A percentile compares a stretch with the other conserved stretches of the same genome.
Evolutionary conservation across 176 grass and related monocot species (phyloP).

Genomic region (Puya raimondii): DNA sequence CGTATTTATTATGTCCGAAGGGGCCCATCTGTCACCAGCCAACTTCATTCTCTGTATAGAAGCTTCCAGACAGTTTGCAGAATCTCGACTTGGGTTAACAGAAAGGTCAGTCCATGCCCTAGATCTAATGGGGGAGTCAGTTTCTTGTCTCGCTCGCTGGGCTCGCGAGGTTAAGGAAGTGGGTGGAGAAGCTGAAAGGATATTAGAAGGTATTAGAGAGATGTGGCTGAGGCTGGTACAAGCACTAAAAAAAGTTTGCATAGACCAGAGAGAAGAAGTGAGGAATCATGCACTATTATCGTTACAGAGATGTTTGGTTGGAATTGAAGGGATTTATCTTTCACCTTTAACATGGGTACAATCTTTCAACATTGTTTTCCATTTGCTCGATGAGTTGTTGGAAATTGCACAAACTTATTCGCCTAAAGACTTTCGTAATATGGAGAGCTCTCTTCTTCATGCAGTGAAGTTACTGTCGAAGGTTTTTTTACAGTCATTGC

Average conservation of each 20-base stretch:
- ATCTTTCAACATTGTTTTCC: slow-evolving; percentile 85
- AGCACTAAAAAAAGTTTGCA: slow-evolving; percentile 72
- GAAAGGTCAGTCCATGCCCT: slow-evolving; percentile 85
- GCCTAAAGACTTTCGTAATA: slow-evolving; percentile 86
- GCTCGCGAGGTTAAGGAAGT: slow-evolving; percentile 55
- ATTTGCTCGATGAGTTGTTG: slow-evolving; percentile 77
- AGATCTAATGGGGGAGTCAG: slow-evolving; percentile 73
- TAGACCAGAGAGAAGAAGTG: slow-evolving; percentile 85
- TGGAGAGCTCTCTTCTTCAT: slow-evolving; percentile 83
- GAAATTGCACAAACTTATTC: slow-evolving; percentile 74
- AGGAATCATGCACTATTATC: slow-evolving; percentile 77
- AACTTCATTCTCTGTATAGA: slow-evolving; percentile 83
- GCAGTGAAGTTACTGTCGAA: slow-evolving; percentile 73
- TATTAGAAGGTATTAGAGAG: slow-evolving; percentile 81
- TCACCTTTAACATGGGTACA: slow-evolving; percentile 65
- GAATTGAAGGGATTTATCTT: slow-evolving; percentile 63
- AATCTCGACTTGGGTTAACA: slow-evolving; percentile 68
- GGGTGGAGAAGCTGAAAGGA: slow-evolving; percentile 50
- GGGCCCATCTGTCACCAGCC: slow-evolving; percentile 68
- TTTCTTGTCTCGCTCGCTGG: slow-evolving; percentile 74
- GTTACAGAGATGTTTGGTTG: slow-evolving; percentile 73
- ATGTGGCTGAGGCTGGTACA: slow-evolving; percentile 95
- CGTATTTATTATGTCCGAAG: slow-evolving; percentile 85
- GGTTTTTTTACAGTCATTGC: slow-evolving; percentile 76
- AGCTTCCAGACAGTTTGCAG: slow-evolving; percentile 85